Evolutionary conservation across 768 basidiomycete species (phyloP).

Genomic region (Mycena haematopus): DNA sequence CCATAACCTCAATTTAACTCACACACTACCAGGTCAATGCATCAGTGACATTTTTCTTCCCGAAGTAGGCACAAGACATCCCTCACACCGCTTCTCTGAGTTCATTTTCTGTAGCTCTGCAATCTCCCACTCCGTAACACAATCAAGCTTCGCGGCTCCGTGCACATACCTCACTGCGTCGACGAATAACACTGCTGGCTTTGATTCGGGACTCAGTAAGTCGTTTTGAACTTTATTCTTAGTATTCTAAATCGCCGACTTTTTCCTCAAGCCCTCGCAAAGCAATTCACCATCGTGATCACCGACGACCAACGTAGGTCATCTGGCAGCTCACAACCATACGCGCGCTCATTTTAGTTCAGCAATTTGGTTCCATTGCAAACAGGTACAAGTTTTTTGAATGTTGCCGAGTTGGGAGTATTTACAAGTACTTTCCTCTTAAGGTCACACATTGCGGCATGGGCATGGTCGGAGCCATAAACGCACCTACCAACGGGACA

Average conservation of each 20-base stretch:
- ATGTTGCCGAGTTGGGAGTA: background rate
- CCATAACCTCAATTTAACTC: too few species aligned
- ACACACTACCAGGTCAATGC: constrained; percentile 37
- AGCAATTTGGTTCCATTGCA: constrained; percentile 68
- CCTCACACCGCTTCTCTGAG: background rate
- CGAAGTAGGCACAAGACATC: constrained; percentile 40
- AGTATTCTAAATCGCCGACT: background rate
- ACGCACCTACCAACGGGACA: constrained; percentile 50
- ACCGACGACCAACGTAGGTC: constrained; percentile 54
- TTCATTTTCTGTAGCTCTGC: constrained; percentile 39
- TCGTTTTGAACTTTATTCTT: background rate
- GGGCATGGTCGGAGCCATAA: constrained; percentile 44
- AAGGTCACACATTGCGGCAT: constrained; percentile 51
- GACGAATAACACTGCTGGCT: constrained; percentile 47
- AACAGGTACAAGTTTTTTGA: constrained; percentile 36
- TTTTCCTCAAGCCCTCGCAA: constrained; percentile 26
- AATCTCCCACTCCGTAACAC: constrained; percentile 47
- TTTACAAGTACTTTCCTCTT: background rate
- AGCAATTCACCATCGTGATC: constrained; percentile 55
- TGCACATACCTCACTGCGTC: constrained; percentile 55
- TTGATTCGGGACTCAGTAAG: constrained; percentile 58
- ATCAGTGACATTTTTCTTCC: constrained; percentile 64
- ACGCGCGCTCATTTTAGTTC: constrained; percentile 8
- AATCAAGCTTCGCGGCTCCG: constrained; percentile 47
- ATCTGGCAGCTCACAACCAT: background rate